A percentile compares a stretch with the other conserved stretches of the same genome.
phyloP scores from a whole-genome alignment of 441 rosid species.

The Croton laevigatus region DNA sequence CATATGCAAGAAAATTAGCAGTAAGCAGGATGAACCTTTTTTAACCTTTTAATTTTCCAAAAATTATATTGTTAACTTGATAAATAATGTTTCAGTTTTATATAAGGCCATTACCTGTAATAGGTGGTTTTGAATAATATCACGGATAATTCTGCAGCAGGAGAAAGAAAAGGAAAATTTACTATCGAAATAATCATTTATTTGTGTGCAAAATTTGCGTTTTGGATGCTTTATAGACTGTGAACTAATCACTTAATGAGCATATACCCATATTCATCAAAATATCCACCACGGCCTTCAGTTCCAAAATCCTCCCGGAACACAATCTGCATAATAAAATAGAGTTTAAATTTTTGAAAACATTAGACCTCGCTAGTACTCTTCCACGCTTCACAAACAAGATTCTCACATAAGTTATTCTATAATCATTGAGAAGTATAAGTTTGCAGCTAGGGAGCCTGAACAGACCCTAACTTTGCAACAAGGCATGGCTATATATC shows the following conservation, averaged over 20 bases:
- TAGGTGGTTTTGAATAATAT: conserved; percentile 94
- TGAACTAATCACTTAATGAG: conserved; percentile 8
- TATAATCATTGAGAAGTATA: neutral
- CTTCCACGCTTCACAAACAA: neutral
- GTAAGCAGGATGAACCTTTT: too few relatives aligned
- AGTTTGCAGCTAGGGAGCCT: neutral
- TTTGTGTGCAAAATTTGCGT: conserved; percentile 3
- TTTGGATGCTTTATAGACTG: conserved; percentile 7
- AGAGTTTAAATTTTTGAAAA: conserved; percentile 1
- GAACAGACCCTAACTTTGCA: conserved; percentile 9
- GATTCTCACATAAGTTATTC: neutral
- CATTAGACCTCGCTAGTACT: neutral
- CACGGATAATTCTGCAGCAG: conserved; percentile 87
- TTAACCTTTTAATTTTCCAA: neutral
- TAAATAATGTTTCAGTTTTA: conserved; percentile 15
- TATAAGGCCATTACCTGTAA: conserved; percentile 60
- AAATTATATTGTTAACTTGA: conserved; percentile 14
- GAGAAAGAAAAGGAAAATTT: neutral
- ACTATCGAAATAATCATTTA: too few relatives aligned
- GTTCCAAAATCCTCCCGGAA: conserved; percentile 98
- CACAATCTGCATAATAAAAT: conserved; percentile 51
- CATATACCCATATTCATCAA: conserved; percentile 93
- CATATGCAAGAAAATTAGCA: conserved; percentile 4
- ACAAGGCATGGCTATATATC: neutral
- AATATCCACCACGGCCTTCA: conserved; percentile 99